phyloP scores from a whole-genome alignment of 495 filamentous ascomycete genomes.

The Aspergillus conjunctus region DNA sequence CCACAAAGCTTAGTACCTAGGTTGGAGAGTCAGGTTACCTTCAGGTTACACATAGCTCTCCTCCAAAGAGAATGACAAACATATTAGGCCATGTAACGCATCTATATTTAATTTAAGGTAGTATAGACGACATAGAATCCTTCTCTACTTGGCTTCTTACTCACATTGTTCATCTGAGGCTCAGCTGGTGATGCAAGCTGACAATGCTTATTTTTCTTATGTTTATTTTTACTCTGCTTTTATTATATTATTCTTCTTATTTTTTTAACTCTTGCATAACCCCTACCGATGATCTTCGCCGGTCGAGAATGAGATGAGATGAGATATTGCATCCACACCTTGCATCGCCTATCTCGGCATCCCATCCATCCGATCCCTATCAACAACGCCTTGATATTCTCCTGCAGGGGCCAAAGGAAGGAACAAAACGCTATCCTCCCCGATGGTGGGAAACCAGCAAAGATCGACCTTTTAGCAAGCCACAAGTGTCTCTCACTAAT shows the following conservation, averaged over 20 bases:
- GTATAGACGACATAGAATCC: no score
- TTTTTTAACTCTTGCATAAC: not conserved
- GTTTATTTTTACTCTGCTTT: no score
- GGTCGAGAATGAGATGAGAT: not conserved
- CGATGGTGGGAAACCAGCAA: no score
- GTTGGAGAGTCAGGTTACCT: constrained; percentile 11
- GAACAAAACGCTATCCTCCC: not conserved
- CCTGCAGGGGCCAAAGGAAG: not conserved
- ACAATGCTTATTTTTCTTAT: not conserved
- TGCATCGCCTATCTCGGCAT: not conserved
- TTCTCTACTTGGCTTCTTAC: no score
- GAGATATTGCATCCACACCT: not conserved
- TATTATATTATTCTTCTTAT: no score
- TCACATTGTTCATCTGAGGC: not conserved
- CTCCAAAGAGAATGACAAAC: not conserved
- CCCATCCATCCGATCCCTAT: not conserved
- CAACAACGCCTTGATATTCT: no score
- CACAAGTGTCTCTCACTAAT: not conserved
- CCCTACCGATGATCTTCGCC: not conserved
- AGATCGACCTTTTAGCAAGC: not conserved
- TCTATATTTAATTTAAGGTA: not conserved
- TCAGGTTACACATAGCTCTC: constrained; percentile 14
- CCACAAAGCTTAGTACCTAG: not conserved
- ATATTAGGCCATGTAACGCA: constrained; percentile 4
- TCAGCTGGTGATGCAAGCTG: not conserved